These are phyloP conservation scores for Sarocladium kiliense DNA, from an alignment of 2,329 filamentous ascomycete species.

Conservation along the genomic window DNA sequence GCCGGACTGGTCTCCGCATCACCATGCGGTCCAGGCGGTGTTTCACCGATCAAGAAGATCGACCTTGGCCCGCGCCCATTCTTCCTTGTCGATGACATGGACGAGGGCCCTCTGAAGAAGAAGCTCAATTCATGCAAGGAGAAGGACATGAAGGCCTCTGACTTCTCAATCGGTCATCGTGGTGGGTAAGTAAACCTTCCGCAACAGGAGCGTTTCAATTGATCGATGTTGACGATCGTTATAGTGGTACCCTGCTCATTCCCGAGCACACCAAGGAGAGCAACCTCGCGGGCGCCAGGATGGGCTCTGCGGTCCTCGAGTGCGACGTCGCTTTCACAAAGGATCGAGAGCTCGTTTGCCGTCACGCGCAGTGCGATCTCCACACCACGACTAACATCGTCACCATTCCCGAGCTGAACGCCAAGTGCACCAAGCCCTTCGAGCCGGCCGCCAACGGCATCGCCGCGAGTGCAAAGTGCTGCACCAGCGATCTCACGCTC, in stretches of 20 bases:
- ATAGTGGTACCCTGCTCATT: conserved; percentile 51
- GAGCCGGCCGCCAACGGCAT: conserved; percentile 44
- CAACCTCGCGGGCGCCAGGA: conserved; percentile 56
- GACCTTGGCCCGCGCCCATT: conserved; percentile 60
- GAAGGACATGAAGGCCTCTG: conserved; percentile 42
- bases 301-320: conserved; percentile 63
- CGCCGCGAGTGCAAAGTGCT: conserved; percentile 59
- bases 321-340: conserved; percentile 64
- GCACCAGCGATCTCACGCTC: conserved; percentile 65
- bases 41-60: conserved; percentile 39
- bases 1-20: conserved; percentile 21
- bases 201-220: neutral
- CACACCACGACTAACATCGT: conserved; percentile 67
- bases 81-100: conserved; percentile 60
- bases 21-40: conserved; percentile 17
- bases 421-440: conserved; percentile 60
- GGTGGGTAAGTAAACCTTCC: conserved; percentile 30
- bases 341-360: conserved; percentile 61
- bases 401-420: conserved; percentile 52
- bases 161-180: conserved; percentile 58
- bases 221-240: neutral
- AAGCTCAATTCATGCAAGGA: conserved; percentile 55
- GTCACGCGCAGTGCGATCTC: conserved; percentile 62
- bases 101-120: conserved; percentile 52
- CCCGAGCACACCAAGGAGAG: conserved; percentile 60